Base-by-base conservation (phyloP, 371 early-diverging fungal species). In the Haplosporangium sp. region DNA sequence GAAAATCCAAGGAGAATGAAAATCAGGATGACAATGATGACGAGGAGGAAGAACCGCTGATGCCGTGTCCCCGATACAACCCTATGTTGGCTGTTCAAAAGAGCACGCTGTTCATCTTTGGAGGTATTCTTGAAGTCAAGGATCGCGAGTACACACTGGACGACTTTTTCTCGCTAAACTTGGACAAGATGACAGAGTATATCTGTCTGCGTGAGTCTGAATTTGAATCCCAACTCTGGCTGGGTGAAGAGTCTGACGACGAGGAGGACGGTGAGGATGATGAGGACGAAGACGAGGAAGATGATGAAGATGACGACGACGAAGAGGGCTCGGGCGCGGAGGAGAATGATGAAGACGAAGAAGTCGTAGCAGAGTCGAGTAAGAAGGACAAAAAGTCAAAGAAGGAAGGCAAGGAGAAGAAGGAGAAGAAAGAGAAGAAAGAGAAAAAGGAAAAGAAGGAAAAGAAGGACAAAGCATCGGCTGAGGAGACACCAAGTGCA, bases 161-260 rank as follows among this genome's bases (percentile, higher is more conserved):
- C 38, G 90, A 91, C 73, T 73, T 91, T 41, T 90, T 88, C 86
- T 65, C 84, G 12, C 55, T 89, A 37, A 87, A 89, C 57, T 62
- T 89, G 72, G 91, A 91, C 68, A 91, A 90, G 81, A 76, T 85
- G 64, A 82, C 76, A 12, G 85, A 83, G 64, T 91, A 85, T 82
- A 71, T 84, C 42, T 84, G 85, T 42, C 21, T 88, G 59, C 67
- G 84, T 13, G 63, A 63, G 29, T 87, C 86, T 21, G 84, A 84
- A 20, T 65, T 73, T 11, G 84, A 69, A 59, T 74, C 77, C 37
- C 69, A 72, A 53, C 52, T 81, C 29, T 83, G 86, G 86, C 64
- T 83, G 9, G 90, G 89, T 20, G 84, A 81, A 62, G 81, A 80
- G 46, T 71, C 74, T 16, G 85, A 84, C 36, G 81, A 79, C 60